A percentile compares a stretch with the other conserved stretches of the same genome.
Evolutionary conservation across 2,329 filamentous ascomycete species (phyloP).

Genomic region (Orbilia oligospora): DNA sequence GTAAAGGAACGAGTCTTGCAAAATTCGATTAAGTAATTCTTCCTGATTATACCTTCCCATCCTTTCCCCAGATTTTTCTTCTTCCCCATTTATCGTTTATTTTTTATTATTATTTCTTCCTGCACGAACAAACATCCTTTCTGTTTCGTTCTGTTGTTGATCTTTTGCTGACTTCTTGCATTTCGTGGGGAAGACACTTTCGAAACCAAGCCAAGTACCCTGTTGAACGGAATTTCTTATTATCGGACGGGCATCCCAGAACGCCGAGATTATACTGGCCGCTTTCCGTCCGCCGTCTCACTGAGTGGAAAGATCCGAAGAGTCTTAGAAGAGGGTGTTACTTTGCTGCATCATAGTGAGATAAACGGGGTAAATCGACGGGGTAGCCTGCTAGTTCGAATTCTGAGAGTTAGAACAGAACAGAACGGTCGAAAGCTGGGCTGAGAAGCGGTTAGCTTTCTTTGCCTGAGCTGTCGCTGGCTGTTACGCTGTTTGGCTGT

Average conservation of each 20-base stretch:
- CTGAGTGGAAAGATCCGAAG: conserved; percentile 27
- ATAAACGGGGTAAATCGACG: conserved; percentile 29
- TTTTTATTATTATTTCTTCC: background rate
- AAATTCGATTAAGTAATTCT: conserved; percentile 61
- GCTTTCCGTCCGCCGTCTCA: conserved; percentile 18
- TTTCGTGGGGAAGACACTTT: conserved; percentile 56
- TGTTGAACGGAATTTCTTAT: conserved; percentile 11
- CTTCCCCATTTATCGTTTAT: conserved; percentile 17
- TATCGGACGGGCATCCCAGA: conserved; percentile 29
- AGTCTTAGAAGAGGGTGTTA: conserved; percentile 19
- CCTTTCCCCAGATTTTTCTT: conserved; percentile 45
- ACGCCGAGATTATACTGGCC: conserved; percentile 38
- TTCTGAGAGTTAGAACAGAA: conserved; percentile 3
- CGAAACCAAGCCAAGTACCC: conserved; percentile 29
- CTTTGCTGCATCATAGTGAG: conserved; percentile 32
- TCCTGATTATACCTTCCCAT: conserved; percentile 53
- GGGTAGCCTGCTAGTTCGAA: conserved; percentile 26
- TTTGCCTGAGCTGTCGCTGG: conserved; percentile 27
- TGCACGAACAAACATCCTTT: conserved; percentile 16
- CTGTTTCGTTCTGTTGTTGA: conserved; percentile 29
- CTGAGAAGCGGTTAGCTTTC: conserved; percentile 30
- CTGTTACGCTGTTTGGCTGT: no score
- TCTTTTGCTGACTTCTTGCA: conserved; percentile 41
- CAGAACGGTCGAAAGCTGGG: conserved; percentile 1
- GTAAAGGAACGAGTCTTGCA: conserved; percentile 36